Evolutionary conservation across 805 yeast species (phyloP).

Genomic region (Saccharomycopsis guyanensis): DNA sequence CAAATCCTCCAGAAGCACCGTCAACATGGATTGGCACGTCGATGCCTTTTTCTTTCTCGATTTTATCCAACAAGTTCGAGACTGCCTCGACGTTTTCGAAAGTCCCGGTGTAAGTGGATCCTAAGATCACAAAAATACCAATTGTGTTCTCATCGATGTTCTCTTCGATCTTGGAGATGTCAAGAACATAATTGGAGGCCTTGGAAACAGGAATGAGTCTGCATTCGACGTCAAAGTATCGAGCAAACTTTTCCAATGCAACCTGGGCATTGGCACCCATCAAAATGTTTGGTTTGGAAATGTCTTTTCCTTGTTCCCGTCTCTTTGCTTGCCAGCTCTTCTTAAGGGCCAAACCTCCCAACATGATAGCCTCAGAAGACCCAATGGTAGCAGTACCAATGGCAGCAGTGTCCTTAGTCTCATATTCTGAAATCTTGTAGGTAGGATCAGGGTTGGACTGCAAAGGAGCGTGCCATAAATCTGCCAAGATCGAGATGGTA

Average conservation of each 20-base stretch:
- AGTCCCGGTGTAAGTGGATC: slow-evolving; percentile 91
- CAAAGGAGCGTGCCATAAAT: slow-evolving; percentile 70
- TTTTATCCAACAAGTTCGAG: slow-evolving; percentile 56
- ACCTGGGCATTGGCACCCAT: slow-evolving; percentile 95
- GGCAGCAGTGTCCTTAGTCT: slow-evolving; percentile 34
- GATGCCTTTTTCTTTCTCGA: slow-evolving; percentile 57
- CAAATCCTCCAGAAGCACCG: slow-evolving; percentile 87
- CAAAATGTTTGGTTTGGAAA: slow-evolving; percentile 67
- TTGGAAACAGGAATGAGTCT: slow-evolving; percentile 62
- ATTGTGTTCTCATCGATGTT: slow-evolving; percentile 85
- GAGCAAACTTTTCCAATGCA: slow-evolving; percentile 87
- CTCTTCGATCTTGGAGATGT: slow-evolving; percentile 49
- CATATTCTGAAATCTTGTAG: slow-evolving; percentile 13
- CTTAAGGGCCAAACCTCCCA: slow-evolving; percentile 90
- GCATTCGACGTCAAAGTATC: slow-evolving; percentile 88
- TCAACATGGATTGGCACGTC: slow-evolving; percentile 84
- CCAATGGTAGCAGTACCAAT: slow-evolving; percentile 92
- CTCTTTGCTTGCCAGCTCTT: slow-evolving; percentile 75
- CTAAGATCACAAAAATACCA: slow-evolving; percentile 81
- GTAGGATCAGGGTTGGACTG: slow-evolving; percentile 21
- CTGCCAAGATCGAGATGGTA: slow-evolving; percentile 71
- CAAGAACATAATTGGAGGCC: slow-evolving; percentile 57
- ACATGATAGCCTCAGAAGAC: slow-evolving; percentile 87
- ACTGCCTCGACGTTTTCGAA: slow-evolving; percentile 70
- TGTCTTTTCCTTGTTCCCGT: slow-evolving; percentile 49